Base-by-base conservation (phyloP, 2,329 filamentous ascomycete species). In the Paraphaeosphaeria sporulosa region DNA sequence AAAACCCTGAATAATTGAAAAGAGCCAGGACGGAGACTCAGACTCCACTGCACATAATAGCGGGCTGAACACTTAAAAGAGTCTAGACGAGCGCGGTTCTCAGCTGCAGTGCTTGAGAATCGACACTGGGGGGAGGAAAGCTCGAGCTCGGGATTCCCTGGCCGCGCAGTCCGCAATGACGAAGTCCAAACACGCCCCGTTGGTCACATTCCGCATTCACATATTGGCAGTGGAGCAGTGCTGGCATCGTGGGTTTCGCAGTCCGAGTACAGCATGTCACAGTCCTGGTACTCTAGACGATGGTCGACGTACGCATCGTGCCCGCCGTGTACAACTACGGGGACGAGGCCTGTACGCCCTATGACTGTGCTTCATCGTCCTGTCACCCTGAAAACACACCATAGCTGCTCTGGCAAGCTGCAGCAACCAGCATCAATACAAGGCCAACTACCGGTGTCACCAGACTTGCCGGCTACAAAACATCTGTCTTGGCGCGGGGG, bases 401-500 rank as follows among this genome's bases (percentile, higher is more conserved):
- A 52, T 27, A 23, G 12, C 49, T 42, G 4, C 15, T 43, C 23
- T 32, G 49, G 40, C 34, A 32, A 17, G 17, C 19, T 32, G 13
- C 32, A 42, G 36, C 12, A 17, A 40, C 10, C 17, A 6, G 38
- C 27, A 6, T 17, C 13, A 42, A 27, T 9, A 17, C 34, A 52
- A 17, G 15, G 25, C 51, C 40, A 54, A 54, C 51, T 54, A 55
- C 52, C 42, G 40, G 30, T 5, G 2, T 13, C 42, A 36, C 42
- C 3, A 36, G 27, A 55, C 52, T 34, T 46, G 52, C 52, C 52
- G 27, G 30, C 46, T 55, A 47, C 42, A 32, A 34, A 54, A 40
- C 42, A n/a, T 12, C 5, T 17, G n/a, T 38, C 52, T 55, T 55
- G 52, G 52, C 42, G 52, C 52, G 52, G 47, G 27, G 42, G 40